phyloP scores from a whole-genome alignment of 108 stramenopile genomes.

The Cyclotella sp. region DNA sequence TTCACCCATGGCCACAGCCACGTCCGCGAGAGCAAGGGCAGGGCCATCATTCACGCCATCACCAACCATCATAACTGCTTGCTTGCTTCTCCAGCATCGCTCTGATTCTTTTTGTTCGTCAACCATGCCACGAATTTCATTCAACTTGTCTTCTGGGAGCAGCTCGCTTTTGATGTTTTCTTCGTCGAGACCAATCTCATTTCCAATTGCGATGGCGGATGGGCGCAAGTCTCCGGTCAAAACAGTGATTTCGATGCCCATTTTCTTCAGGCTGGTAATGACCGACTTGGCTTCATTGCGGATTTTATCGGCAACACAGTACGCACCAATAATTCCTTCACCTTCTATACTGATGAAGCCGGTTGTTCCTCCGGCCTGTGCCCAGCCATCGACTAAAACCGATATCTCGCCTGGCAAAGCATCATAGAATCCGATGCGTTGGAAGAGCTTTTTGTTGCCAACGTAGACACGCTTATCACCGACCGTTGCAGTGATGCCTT shows the following conservation, averaged over 20 bases:
- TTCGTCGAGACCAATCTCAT: conserved; percentile 61
- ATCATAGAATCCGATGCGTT: conserved; percentile 60
- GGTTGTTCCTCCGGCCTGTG: conserved; percentile 57
- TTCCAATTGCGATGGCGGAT: conserved; percentile 87
- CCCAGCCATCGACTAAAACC: conserved; percentile 60
- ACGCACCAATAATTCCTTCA: conserved; percentile 77
- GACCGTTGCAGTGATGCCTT: conserved; percentile 69
- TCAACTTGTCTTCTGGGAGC: conserved; percentile 77
- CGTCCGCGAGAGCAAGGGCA: conserved; percentile 91
- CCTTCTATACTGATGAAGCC: conserved; percentile 79
- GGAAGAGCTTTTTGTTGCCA: conserved; percentile 75
- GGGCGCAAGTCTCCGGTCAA: conserved; percentile 91
- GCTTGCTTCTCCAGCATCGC: conserved; percentile 18
- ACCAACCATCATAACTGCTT: conserved; percentile 86
- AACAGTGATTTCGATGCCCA: conserved; percentile 88
- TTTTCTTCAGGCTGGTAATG: conserved; percentile 60
- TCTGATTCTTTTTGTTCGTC: conserved; percentile 16
- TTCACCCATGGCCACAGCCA: conserved; percentile 96
- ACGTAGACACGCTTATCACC: conserved; percentile 64
- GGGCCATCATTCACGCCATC: conserved; percentile 98
- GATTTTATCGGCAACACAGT: conserved; percentile 75
- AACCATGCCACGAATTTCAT: conserved; percentile 41
- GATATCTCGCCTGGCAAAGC: conserved; percentile 28
- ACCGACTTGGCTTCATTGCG: conserved; percentile 64
- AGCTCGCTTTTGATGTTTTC: conserved; percentile 62